These are phyloP conservation scores for Fusarium duplospermum DNA, from an alignment of 2,329 filamentous ascomycete genomes.

Conservation along the genomic window DNA sequence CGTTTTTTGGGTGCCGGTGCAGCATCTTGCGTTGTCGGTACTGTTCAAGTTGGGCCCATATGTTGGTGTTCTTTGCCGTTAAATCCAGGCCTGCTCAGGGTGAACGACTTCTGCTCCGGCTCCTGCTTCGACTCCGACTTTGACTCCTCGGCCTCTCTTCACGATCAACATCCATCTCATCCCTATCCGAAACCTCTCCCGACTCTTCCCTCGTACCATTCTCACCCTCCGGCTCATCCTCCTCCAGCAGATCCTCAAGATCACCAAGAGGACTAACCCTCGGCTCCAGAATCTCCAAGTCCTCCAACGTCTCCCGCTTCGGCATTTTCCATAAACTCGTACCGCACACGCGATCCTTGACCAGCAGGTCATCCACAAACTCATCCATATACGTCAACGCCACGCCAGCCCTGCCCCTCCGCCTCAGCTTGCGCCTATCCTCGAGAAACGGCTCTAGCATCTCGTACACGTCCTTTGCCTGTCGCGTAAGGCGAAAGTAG, in stretches of 20 bases:
- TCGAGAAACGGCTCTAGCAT: slow-evolving; percentile 84
- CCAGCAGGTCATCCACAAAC: slow-evolving; percentile 92
- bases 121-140: slow-evolving; percentile 37
- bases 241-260: slow-evolving; percentile 76
- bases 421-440: slow-evolving; percentile 85
- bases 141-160: slow-evolving; percentile 41
- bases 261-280: slow-evolving; percentile 86
- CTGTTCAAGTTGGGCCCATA: not conserved
- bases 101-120: slow-evolving; percentile 36
- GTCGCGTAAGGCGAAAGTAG: slow-evolving; percentile 90
- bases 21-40: not conserved
- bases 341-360: slow-evolving; percentile 89
- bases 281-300: slow-evolving; percentile 87
- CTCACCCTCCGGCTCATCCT: slow-evolving; percentile 58
- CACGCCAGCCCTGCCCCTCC: slow-evolving; percentile 80
- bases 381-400: slow-evolving; percentile 86
- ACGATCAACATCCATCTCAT: slow-evolving; percentile 55
- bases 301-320: slow-evolving; percentile 83
- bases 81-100: slow-evolving; percentile 37
- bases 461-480: slow-evolving; percentile 82
- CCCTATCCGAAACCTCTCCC: slow-evolving; percentile 51
- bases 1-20: fast-evolving
- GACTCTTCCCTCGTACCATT: slow-evolving; percentile 54
- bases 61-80: not conserved
- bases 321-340: slow-evolving; percentile 95